A percentile compares a stretch with the other conserved stretches of the same genome.
These are phyloP conservation scores for Silene noctiflora DNA, from an alignment of 179 eudicot genomes.

Conservation along the genomic window DNA sequence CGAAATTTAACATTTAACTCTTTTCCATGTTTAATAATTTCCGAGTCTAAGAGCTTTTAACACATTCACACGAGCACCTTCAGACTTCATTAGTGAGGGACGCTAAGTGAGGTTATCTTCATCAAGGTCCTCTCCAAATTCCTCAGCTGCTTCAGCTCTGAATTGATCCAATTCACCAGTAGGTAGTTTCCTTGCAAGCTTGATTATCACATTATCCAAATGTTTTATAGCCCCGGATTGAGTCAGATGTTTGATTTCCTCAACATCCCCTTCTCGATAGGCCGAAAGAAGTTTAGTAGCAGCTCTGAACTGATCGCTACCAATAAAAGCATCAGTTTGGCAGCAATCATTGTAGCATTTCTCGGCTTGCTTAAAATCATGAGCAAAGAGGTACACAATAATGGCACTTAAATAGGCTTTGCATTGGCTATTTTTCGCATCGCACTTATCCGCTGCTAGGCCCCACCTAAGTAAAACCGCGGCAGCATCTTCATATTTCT, in stretches of 20 bases:
- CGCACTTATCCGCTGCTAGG: slow-evolving; percentile 76
- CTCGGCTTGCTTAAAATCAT: slow-evolving; percentile 81
- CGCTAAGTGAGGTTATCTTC: slow-evolving; percentile 74
- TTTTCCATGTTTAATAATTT: background rate
- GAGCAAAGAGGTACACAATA: slow-evolving; percentile 69
- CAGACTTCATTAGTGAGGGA: background rate
- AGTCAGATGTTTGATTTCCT: slow-evolving; percentile 65
- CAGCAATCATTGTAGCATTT: slow-evolving; percentile 81
- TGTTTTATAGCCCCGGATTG: slow-evolving; percentile 56
- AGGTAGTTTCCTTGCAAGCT: slow-evolving; percentile 80
- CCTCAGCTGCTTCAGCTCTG: slow-evolving; percentile 34
- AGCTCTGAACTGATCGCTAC: slow-evolving; percentile 67
- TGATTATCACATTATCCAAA: slow-evolving; percentile 67
- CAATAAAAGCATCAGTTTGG: slow-evolving; percentile 71
- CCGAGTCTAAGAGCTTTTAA: background rate
- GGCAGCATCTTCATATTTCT: slow-evolving; percentile 79
- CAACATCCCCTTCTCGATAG: slow-evolving; percentile 63
- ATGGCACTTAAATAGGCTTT: slow-evolving; percentile 92
- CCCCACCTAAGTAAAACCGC: slow-evolving; percentile 64
- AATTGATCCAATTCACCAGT: slow-evolving; percentile 57
- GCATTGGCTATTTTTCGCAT: slow-evolving; percentile 86
- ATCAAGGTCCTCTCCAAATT: slow-evolving; percentile 54
- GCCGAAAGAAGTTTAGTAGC: slow-evolving; percentile 74
- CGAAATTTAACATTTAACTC: background rate
- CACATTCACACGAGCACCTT: background rate